A percentile compares a stretch with the other conserved stretches of the same genome.
phyloP scores from a whole-genome alignment of 1,284 basidiomycete genomes.

The Ceraceosorus guamensis region DNA sequence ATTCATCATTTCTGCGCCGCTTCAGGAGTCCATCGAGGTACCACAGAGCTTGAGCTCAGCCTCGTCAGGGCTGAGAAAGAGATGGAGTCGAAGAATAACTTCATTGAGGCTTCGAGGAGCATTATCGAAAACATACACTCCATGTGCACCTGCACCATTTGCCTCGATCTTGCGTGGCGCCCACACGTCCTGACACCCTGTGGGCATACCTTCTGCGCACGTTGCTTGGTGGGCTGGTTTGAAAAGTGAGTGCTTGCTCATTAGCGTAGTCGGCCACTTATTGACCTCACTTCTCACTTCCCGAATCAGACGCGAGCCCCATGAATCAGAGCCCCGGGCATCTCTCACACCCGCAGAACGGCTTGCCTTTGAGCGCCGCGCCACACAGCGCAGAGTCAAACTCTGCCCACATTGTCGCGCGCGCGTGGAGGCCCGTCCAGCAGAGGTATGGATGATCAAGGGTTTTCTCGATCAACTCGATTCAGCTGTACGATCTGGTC shows the following conservation, averaged over 20 bases:
- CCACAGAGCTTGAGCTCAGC: too few species aligned
- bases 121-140: neutral
- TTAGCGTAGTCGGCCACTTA: too few species aligned
- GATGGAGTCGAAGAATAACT: neutral
- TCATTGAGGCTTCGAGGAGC: neutral
- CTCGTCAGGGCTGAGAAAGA: too few species aligned
- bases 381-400: constrained; percentile 33
- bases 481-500: constrained; percentile 13
- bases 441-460: constrained; percentile 36
- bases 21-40: too few species aligned
- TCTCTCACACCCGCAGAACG: too few species aligned
- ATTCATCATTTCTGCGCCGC: too few species aligned
- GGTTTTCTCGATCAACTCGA: constrained; percentile 32
- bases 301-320: too few species aligned
- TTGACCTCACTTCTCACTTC: too few species aligned
- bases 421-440: constrained; percentile 28
- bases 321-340: too few species aligned
- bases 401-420: constrained; percentile 41
- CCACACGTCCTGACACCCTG: constrained; percentile 39
- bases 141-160: constrained; percentile 27
- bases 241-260: constrained; percentile 10
- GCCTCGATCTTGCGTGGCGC: constrained; percentile 32
- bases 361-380: constrained; percentile 9
- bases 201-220: constrained; percentile 42
- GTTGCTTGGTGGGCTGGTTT: constrained; percentile 42